phyloP scores from a whole-genome alignment of 805 yeast species.

The Wickerhamiella slavikovae region DNA sequence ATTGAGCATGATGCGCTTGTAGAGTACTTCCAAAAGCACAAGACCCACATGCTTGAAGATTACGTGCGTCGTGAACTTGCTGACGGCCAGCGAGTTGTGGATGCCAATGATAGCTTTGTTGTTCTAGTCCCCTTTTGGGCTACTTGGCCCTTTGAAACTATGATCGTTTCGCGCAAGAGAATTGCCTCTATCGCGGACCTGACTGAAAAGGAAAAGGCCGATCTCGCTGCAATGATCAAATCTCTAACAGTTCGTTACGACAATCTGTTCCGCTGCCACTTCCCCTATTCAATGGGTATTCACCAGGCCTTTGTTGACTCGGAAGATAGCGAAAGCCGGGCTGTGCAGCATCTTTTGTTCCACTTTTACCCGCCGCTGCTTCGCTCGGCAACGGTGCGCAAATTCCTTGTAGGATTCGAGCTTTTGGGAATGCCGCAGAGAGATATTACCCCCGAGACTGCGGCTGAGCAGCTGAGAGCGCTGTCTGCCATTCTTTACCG shows the following conservation, averaged over 20 bases:
- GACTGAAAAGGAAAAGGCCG: slow-evolving; percentile 25
- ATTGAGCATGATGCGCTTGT: slow-evolving; percentile 33
- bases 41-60: slow-evolving; percentile 36
- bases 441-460: slow-evolving; percentile 45
- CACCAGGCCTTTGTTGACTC: slow-evolving; percentile 48
- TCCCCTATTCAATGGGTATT: slow-evolving; percentile 68
- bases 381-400: slow-evolving; percentile 53
- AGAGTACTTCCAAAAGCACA: slow-evolving; percentile 24
- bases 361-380: slow-evolving; percentile 64
- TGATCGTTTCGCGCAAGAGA: slow-evolving; percentile 37
- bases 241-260: slow-evolving; percentile 43
- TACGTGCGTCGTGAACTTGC: slow-evolving; percentile 34
- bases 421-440: slow-evolving; percentile 38
- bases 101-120: slow-evolving; percentile 39
- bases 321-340: slow-evolving; percentile 20
- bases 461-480: slow-evolving; percentile 31
- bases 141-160: slow-evolving; percentile 60
- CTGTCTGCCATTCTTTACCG: slow-evolving; percentile 8
- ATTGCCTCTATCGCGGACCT: slow-evolving; percentile 24
- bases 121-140: slow-evolving; percentile 71
- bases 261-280: slow-evolving; percentile 44
- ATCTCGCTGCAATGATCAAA: slow-evolving; percentile 35
- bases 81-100: slow-evolving; percentile 28
- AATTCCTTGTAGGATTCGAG: slow-evolving; percentile 58
- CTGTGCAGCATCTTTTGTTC: slow-evolving; percentile 38